Base-by-base conservation (phyloP, 768 basidiomycete species). In the Russula dissimulans region DNA sequence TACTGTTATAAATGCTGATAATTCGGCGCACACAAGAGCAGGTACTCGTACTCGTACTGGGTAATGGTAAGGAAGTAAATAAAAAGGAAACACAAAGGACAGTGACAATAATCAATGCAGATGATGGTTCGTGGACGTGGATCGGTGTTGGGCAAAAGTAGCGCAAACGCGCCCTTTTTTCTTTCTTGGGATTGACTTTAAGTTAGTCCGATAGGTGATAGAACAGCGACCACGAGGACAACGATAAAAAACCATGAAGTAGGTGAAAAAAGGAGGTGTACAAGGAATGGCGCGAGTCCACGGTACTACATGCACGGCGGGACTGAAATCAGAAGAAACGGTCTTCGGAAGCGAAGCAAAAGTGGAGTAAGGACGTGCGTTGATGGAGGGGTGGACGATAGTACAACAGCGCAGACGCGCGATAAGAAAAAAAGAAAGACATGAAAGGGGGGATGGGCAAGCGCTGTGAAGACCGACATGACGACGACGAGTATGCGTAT, bases 231-330 rank as follows among this genome's bases (percentile, higher is more conserved):
- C 39, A 41, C 39, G 14, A 12, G 42, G 43, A 15, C 3, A 4
- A n/a, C 15, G 44, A 45, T 46, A 46, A n/a, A 34, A 17, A 15
- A 55, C 5, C 26, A 10, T 44, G 42, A 36, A 44, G 34, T 32
- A 34, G 11, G 34, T 9, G 4, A 26, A 55, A 38, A 46, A 39
- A 2, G 10, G 18, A 7, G 58, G 44, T 42, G 58, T 59, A 59
- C 58, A 59, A 59, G 45, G 58, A 59, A 47, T 53, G 58, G 44
- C 58, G 44, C 43, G 17, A 29, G 32, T 51, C 57, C 57, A 29
- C 15, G n/a, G 36, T 26, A 42, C 26, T 38, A 42, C 41, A 57
- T 57, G 56, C 56, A 43, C 22, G 18, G 39, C 17, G 32, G 51
- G 51, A 31, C 31, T 48, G 51, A 41, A 26, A 12, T 54, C 44